A percentile compares a stretch with the other conserved stretches of the same genome.
Conservation (phyloP, 2,329 filamentous ascomycete genomes). For the Botrytis porri region DNA sequence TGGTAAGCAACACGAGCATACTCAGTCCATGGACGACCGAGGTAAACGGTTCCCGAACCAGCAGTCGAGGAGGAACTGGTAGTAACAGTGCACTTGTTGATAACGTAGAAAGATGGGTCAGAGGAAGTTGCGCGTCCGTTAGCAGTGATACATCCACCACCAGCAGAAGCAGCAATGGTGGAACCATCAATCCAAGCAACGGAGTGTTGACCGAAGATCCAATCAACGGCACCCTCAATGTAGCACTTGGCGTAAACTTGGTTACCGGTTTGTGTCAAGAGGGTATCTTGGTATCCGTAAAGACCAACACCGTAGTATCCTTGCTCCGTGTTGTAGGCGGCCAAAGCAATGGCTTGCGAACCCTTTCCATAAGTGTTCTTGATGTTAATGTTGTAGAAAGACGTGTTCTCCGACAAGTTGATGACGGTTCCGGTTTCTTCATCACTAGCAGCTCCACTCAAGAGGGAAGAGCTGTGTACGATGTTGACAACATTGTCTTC, state of each 20-base stretch:
- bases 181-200: constrained; percentile 43
- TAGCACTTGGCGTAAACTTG: constrained; percentile 55
- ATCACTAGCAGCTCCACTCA: constrained; percentile 44
- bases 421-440: constrained; percentile 38
- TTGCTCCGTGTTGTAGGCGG: constrained; percentile 49
- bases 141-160: constrained; percentile 39
- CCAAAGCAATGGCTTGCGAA: constrained; percentile 52
- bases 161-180: constrained; percentile 46
- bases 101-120: constrained; percentile 50
- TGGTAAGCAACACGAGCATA: constrained; percentile 53
- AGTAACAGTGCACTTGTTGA: constrained; percentile 45
- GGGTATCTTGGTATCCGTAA: constrained; percentile 56
- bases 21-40: constrained; percentile 52
- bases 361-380: constrained; percentile 50
- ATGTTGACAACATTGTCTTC: constrained; percentile 50
- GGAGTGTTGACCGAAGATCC: constrained; percentile 56
- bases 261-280: constrained; percentile 48
- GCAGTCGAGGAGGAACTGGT: constrained; percentile 43
- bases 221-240: constrained; percentile 58
- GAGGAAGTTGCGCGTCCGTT: constrained; percentile 43
- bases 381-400: constrained; percentile 59
- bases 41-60: constrained; percentile 43
- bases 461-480: constrained; percentile 42
- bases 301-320: constrained; percentile 57
- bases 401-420: constrained; percentile 45